Conservation (phyloP, 768 basidiomycete genomes). For the Mycena amicta region DNA sequence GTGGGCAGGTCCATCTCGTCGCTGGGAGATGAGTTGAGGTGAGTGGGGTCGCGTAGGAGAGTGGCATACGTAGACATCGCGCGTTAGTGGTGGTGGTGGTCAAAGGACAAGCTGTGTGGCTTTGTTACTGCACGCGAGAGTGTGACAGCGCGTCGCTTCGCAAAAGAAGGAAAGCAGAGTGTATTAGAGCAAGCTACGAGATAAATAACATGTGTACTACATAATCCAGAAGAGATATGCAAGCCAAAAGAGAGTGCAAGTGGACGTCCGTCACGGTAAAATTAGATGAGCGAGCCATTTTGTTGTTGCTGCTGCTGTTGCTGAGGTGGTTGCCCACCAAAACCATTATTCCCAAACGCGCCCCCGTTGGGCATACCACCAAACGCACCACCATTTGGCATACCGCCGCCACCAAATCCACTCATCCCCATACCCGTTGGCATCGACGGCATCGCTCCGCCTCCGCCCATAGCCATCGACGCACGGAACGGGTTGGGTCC, state of each 20-base stretch:
- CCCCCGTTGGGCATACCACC: slow-evolving; percentile 15
- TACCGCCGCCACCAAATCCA: too few relatives aligned
- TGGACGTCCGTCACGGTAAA: too few relatives aligned
- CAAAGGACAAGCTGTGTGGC: slow-evolving; percentile 5
- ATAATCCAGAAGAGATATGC: too few relatives aligned
- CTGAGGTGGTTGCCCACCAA: slow-evolving; percentile 13
- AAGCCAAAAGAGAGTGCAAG: too few relatives aligned
- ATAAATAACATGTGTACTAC: too few relatives aligned
- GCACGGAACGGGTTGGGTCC: slow-evolving; percentile 70
- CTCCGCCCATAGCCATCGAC: slow-evolving; percentile 46
- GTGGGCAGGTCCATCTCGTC: slow-evolving; percentile 48
- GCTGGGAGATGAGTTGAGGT: background rate
- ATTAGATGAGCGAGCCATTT: slow-evolving; percentile 53
- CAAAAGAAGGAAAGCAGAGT: too few relatives aligned
- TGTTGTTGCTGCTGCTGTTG: slow-evolving; percentile 42
- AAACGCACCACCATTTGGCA: too few relatives aligned
- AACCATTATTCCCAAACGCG: too few relatives aligned
- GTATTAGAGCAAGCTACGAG: too few relatives aligned
- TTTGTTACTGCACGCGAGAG: background rate
- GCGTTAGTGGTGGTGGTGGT: slow-evolving; percentile 15
- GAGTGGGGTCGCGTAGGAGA: background rate
- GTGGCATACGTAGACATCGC: slow-evolving; percentile 1
- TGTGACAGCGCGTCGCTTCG: too few relatives aligned
- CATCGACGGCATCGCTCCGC: too few relatives aligned
- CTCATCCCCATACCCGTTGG: too few relatives aligned